These are phyloP conservation scores for Viola odorata DNA, from an alignment of 345 rosid species.

Conservation along the genomic window DNA sequence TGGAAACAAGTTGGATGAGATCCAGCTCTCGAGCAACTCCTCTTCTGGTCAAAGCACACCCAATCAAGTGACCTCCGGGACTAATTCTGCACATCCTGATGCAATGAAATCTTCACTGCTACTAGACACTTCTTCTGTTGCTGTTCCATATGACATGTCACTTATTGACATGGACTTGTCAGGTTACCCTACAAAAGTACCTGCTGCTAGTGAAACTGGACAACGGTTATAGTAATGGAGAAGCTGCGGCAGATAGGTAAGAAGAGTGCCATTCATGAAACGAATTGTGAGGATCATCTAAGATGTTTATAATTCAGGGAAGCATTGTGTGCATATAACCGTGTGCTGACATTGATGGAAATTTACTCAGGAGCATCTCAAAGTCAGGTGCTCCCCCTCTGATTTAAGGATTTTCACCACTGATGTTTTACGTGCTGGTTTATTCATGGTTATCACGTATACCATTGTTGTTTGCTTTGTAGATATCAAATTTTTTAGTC, in stretches of 20 bases:
- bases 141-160: conserved; percentile 69
- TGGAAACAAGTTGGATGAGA: conserved; percentile 73
- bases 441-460: neutral
- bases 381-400: neutral
- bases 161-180: conserved; percentile 87
- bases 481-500: conserved; percentile 14
- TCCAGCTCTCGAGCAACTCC: conserved; percentile 61
- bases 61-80: conserved; percentile 20
- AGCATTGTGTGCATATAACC: conserved; percentile 5
- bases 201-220: conserved; percentile 54
- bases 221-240: conserved; percentile 37
- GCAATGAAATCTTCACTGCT: conserved; percentile 66
- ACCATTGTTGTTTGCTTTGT: conserved; percentile 19
- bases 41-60: conserved; percentile 67
- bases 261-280: conserved; percentile 7
- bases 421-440: conserved; percentile 1
- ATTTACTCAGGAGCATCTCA: conserved; percentile 9
- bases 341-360: conserved; percentile 8
- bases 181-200: conserved; percentile 67
- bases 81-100: conserved; percentile 39
- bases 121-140: conserved; percentile 47
- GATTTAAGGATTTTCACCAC: conserved; percentile 9
- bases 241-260: conserved; percentile 16
- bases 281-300: conserved; percentile 1
- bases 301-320: conserved; percentile 8